phyloP scores from a whole-genome alignment of 345 rosid species.

The Microcos paniculata region DNA sequence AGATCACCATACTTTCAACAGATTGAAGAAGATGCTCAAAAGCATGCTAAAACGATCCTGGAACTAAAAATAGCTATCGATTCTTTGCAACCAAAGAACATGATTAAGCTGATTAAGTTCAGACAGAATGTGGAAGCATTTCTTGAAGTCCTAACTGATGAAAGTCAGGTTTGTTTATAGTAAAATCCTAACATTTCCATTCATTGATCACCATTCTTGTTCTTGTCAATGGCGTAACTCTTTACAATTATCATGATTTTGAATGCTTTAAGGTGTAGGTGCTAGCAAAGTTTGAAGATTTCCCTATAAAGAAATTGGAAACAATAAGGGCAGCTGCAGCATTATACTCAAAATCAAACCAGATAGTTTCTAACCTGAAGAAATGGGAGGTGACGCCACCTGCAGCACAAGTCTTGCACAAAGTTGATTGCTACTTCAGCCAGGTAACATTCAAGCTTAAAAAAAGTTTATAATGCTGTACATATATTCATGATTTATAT shows the following conservation, averaged over 20 bases:
- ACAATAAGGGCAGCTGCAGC: slow-evolving; percentile 74
- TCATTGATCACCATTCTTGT: neutral
- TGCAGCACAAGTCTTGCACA: slow-evolving; percentile 61
- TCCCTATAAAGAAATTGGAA: slow-evolving; percentile 85
- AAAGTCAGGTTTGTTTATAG: slow-evolving; percentile 63
- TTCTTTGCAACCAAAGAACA: slow-evolving; percentile 51
- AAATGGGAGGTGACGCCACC: slow-evolving; percentile 70
- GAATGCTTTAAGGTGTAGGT: slow-evolving; percentile 42
- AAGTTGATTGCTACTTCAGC: slow-evolving; percentile 69
- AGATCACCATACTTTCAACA: slow-evolving; percentile 74
- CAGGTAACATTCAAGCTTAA: slow-evolving; percentile 44
- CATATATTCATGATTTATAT: too few species aligned
- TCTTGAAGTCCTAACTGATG: slow-evolving; percentile 60
- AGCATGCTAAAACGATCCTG: slow-evolving; percentile 33
- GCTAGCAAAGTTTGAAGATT: slow-evolving; percentile 83
- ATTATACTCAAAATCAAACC: slow-evolving; percentile 54
- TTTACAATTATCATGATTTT: neutral
- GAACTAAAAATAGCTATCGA: slow-evolving; percentile 42
- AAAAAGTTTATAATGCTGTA: too few species aligned
- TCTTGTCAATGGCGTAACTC: neutral
- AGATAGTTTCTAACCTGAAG: slow-evolving; percentile 53
- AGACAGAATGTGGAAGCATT: slow-evolving; percentile 45
- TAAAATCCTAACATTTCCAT: neutral
- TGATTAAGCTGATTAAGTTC: slow-evolving; percentile 53
- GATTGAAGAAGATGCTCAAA: slow-evolving; percentile 63